Evolutionary conservation across 2,329 filamentous ascomycete species (phyloP).

Genomic region (Emydomyces testavorans): DNA sequence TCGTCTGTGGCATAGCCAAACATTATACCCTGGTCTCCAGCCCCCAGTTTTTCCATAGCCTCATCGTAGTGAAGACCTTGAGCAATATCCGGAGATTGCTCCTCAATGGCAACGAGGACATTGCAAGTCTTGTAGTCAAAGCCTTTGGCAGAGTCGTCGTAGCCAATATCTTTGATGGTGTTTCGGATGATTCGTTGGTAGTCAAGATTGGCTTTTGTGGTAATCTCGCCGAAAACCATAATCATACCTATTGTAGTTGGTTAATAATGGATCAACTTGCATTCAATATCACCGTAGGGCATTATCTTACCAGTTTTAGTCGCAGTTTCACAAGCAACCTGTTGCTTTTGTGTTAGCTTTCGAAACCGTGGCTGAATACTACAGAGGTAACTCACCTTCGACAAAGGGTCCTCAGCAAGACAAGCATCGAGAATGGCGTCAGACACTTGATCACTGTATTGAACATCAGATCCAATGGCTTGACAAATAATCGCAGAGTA

Average conservation of each 20-base stretch:
- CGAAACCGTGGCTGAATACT: not conserved
- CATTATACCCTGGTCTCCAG: conserved; percentile 99
- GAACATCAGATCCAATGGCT: conserved; percentile 9
- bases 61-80: conserved; percentile 98
- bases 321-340: conserved; percentile 92
- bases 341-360: not conserved
- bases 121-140: conserved; percentile 99
- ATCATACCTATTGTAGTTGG: conserved; percentile 52
- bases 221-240: conserved; percentile 98
- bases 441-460: conserved; percentile 73
- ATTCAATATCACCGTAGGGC: conserved; percentile 3
- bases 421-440: conserved; percentile 98
- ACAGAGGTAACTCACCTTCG: conserved; percentile 51
- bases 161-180: conserved; percentile 96
- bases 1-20: conserved; percentile 99
- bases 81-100: conserved; percentile 97
- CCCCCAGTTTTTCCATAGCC: conserved; percentile 92
- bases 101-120: conserved; percentile 95
- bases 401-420: conserved; percentile 83
- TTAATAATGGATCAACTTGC: conserved; percentile 14
- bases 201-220: conserved; percentile 88
- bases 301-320: conserved; percentile 77
- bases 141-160: conserved; percentile 92
- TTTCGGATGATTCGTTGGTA: conserved; percentile 96
- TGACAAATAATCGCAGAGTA: not conserved